phyloP scores from a whole-genome alignment of 768 basidiomycete species.

The Leccinum olivaceopallidum region DNA sequence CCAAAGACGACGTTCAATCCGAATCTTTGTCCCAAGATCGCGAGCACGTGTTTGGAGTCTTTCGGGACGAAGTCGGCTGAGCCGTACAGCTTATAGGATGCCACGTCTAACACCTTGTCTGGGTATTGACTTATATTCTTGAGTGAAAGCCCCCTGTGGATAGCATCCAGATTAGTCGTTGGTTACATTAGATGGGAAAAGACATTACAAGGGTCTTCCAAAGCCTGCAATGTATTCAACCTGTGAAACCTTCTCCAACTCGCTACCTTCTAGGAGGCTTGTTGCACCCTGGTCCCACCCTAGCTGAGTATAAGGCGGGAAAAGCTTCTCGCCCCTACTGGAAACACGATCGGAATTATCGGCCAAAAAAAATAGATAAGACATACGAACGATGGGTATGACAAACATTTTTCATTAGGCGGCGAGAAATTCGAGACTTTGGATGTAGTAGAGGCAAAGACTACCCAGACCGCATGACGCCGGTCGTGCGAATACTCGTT shows the following conservation, averaged over 20 bases:
- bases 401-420: background rate
- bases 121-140: background rate
- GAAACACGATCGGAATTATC: background rate
- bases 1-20: conserved; percentile 6
- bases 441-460: background rate
- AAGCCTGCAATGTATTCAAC: background rate
- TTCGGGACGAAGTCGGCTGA: background rate
- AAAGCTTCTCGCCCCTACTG: background rate
- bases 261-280: background rate
- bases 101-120: background rate
- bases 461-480: background rate
- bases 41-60: background rate
- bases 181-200: too few relatives aligned
- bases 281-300: background rate
- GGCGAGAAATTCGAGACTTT: background rate
- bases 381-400: background rate
- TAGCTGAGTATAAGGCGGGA: background rate
- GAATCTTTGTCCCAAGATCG: conserved; percentile 6
- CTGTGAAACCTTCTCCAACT: background rate
- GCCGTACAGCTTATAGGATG: background rate
- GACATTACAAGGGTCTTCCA: background rate
- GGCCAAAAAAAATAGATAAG: background rate
- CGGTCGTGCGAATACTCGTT: background rate
- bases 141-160: conserved; percentile 12
- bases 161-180: background rate